A percentile compares a stretch with the other conserved stretches of the same genome.
Conservation (phyloP, 225 moss, liverwort and hornwort species). For the Sphagnum contortum region DNA sequence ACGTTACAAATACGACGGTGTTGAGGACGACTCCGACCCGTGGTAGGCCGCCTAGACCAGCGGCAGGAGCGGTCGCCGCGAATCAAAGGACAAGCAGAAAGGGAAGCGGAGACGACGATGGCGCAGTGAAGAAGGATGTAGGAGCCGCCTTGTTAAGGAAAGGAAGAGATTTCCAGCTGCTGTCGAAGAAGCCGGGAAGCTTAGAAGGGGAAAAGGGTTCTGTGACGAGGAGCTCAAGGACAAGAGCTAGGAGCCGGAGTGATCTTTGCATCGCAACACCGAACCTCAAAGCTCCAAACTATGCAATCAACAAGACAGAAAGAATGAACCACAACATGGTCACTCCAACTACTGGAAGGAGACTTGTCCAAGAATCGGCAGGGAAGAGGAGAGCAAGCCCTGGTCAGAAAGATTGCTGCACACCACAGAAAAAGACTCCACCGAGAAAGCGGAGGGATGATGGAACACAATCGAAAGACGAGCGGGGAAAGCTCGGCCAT, state of each 20-base stretch:
- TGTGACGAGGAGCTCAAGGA: too few relatives aligned
- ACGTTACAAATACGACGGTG: neutral
- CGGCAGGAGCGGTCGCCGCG: neutral
- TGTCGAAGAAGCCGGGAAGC: too few relatives aligned
- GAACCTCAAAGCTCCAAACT: too few relatives aligned
- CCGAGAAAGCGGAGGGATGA: neutral
- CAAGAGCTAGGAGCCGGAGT: too few relatives aligned
- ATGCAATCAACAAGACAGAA: too few relatives aligned
- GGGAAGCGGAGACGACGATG: neutral
- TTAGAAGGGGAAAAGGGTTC: too few relatives aligned
- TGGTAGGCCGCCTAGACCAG: neutral
- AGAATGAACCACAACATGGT: too few relatives aligned
- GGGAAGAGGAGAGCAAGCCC: neutral
- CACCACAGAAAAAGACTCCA: too few relatives aligned
- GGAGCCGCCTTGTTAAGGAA: neutral
- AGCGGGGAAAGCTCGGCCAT: neutral
- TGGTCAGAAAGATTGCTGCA: neutral
- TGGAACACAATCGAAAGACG: neutral
- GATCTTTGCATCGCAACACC: too few relatives aligned
- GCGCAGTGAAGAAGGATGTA: neutral
- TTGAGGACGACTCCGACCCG: conserved; percentile 1
- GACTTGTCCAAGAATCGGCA: neutral
- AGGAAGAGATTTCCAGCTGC: neutral
- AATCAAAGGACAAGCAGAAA: too few relatives aligned
- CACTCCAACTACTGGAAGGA: neutral